phyloP scores from a whole-genome alignment of 768 basidiomycete genomes.

The Lactarius sp. region DNA sequence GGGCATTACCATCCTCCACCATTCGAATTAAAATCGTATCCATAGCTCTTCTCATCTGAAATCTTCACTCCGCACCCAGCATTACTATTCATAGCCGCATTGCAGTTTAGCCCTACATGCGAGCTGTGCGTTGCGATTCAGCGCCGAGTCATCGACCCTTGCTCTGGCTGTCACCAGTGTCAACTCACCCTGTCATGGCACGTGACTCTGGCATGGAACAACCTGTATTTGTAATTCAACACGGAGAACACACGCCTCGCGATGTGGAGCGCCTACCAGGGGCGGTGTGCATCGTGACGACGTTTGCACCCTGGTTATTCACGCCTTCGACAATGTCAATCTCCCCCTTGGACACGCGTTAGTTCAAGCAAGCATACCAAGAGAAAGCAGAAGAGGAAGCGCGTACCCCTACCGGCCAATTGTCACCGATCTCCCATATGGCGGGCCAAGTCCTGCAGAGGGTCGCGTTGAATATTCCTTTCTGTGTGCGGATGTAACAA shows the following conservation, averaged over 20 bases:
- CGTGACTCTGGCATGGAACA: slow-evolving; percentile 50
- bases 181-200: slow-evolving; percentile 43
- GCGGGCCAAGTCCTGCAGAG: slow-evolving; percentile 46
- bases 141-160: not conserved
- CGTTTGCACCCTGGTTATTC: slow-evolving; percentile 48
- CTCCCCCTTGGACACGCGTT: slow-evolving; percentile 40
- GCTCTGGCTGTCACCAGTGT: not conserved
- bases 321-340: slow-evolving; percentile 56
- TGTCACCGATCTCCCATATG: slow-evolving; percentile 45
- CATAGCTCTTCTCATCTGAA: slow-evolving; percentile 43
- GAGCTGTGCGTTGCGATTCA: slow-evolving; percentile 23
- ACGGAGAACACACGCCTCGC: not conserved
- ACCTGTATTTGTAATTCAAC: slow-evolving; percentile 29
- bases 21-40: slow-evolving; percentile 50
- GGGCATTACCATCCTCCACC: slow-evolving; percentile 55
- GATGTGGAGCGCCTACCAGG: slow-evolving; percentile 26
- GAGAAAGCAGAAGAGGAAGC: not conserved
- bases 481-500: slow-evolving; percentile 19
- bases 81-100: slow-evolving; percentile 44
- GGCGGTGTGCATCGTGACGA: slow-evolving; percentile 53
- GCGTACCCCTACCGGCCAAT: slow-evolving; percentile 46
- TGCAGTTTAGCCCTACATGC: slow-evolving; percentile 43
- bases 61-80: slow-evolving; percentile 50
- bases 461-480: not conserved
- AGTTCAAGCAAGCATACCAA: slow-evolving; percentile 10